Conservation (phyloP, 257 asterid species). For the Mitragyna speciosa region DNA sequence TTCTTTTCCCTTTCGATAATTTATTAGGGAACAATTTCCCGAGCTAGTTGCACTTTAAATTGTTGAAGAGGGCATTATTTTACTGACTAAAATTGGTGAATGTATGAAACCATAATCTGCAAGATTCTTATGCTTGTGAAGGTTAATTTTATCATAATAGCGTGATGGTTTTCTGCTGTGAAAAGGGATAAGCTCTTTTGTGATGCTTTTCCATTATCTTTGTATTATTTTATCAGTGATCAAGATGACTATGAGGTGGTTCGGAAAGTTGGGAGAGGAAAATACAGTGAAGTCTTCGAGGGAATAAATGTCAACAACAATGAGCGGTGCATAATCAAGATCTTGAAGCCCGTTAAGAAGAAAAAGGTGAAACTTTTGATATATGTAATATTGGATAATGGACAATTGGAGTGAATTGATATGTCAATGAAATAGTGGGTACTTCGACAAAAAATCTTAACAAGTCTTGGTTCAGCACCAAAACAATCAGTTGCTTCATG, state of each 20-base stretch:
- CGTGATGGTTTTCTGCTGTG: background rate
- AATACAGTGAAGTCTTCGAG: slow-evolving; percentile 96
- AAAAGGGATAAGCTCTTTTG: background rate
- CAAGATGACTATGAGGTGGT: slow-evolving; percentile 94
- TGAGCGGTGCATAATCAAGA: slow-evolving; percentile 81
- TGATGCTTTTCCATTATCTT: slow-evolving; percentile 9
- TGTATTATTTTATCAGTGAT: slow-evolving; percentile 48
- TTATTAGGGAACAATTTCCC: background rate
- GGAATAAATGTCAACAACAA: slow-evolving; percentile 82
- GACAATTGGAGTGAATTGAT: background rate
- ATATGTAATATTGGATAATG: background rate
- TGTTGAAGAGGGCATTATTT: too few species aligned
- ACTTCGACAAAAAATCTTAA: background rate
- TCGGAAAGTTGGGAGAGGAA: slow-evolving; percentile 96
- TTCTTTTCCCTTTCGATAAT: background rate
- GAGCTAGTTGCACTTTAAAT: background rate
- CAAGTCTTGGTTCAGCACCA: background rate
- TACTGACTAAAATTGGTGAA: background rate
- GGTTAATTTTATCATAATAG: background rate
- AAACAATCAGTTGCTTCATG: background rate
- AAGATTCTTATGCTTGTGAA: background rate
- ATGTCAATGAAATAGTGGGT: background rate
- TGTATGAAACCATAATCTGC: background rate
- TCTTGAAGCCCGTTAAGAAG: slow-evolving; percentile 96
- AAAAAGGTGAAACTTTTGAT: slow-evolving; percentile 56